Conservation (phyloP, 768 basidiomycete genomes). For the Lactifluus subvellereus region DNA sequence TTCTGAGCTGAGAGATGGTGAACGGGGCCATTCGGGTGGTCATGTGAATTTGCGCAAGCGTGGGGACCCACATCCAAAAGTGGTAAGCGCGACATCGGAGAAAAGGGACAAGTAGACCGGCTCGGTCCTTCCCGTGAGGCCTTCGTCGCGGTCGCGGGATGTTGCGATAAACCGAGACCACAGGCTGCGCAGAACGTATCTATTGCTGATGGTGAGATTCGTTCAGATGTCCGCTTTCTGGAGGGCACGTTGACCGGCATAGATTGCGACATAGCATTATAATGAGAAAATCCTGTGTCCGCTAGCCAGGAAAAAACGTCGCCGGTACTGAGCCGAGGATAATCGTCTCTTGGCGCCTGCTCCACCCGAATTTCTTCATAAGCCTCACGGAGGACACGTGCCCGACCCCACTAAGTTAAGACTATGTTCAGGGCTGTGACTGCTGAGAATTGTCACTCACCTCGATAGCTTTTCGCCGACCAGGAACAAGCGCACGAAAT, state of each 20-base stretch:
- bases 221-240: slow-evolving; percentile 1
- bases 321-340: slow-evolving; percentile 33
- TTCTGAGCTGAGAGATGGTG: neutral
- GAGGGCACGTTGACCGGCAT: slow-evolving; percentile 4
- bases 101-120: neutral
- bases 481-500: slow-evolving; percentile 34
- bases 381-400: slow-evolving; percentile 36
- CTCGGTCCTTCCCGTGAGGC: slow-evolving; percentile 7
- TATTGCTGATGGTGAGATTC: slow-evolving; percentile 2
- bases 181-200: slow-evolving; percentile 15
- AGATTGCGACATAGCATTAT: slow-evolving; percentile 26
- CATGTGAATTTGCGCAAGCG: slow-evolving; percentile 3
- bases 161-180: neutral
- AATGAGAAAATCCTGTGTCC: slow-evolving; percentile 37
- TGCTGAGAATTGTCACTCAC: slow-evolving; percentile 28
- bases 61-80: slow-evolving; percentile 11
- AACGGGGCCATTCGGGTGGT: neutral
- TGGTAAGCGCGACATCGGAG: slow-evolving; percentile 7
- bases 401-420: slow-evolving; percentile 43
- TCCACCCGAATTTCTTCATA: slow-evolving; percentile 32
- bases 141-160: neutral
- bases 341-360: slow-evolving; percentile 22
- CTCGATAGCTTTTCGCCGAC: slow-evolving; percentile 46
- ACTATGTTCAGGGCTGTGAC: slow-evolving; percentile 3
- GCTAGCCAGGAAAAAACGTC: slow-evolving; percentile 44